Percentiles rank a stretch among this genome's conserved stretches.
phyloP scores from a whole-genome alignment of 2,329 filamentous ascomycete genomes.

The Madurella mycetomatis region DNA sequence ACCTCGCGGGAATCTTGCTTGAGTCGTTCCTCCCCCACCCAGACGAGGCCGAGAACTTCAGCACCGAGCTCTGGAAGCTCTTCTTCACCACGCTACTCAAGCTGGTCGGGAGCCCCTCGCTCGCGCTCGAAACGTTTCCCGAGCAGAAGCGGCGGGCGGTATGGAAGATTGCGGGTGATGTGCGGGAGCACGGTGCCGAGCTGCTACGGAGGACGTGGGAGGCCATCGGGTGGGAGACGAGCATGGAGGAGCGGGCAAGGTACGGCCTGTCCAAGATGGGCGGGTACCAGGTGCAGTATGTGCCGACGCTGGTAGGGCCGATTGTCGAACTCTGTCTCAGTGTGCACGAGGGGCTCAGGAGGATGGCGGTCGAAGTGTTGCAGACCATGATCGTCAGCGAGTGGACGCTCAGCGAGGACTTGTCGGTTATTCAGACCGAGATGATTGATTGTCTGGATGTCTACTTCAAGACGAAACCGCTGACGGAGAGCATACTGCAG shows the following conservation, averaged over 20 bases:
- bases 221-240: conserved; percentile 93
- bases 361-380: conserved; percentile 86
- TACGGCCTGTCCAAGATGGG: conserved; percentile 83
- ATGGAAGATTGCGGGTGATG: conserved; percentile 98
- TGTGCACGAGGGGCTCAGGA: conserved; percentile 84
- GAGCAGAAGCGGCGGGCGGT: conserved; percentile 95
- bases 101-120: conserved; percentile 79
- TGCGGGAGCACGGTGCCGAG: conserved; percentile 85
- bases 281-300: conserved; percentile 97
- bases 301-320: conserved; percentile 82
- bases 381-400: conserved; percentile 99
- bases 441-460: conserved; percentile 91
- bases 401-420: conserved; percentile 91
- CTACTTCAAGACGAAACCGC: conserved; percentile 81
- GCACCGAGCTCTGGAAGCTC: conserved; percentile 87
- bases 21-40: conserved; percentile 81
- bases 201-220: conserved; percentile 85
- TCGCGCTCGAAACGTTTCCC: conserved; percentile 91
- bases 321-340: conserved; percentile 93
- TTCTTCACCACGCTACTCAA: conserved; percentile 89
- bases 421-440: conserved; percentile 88
- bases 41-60: conserved; percentile 87
- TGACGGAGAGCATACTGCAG: conserved; percentile 84
- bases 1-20: conserved; percentile 73
- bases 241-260: conserved; percentile 67